Base-by-base conservation (phyloP, 345 rosid species). In the Arabidopsis arenosa region DNA sequence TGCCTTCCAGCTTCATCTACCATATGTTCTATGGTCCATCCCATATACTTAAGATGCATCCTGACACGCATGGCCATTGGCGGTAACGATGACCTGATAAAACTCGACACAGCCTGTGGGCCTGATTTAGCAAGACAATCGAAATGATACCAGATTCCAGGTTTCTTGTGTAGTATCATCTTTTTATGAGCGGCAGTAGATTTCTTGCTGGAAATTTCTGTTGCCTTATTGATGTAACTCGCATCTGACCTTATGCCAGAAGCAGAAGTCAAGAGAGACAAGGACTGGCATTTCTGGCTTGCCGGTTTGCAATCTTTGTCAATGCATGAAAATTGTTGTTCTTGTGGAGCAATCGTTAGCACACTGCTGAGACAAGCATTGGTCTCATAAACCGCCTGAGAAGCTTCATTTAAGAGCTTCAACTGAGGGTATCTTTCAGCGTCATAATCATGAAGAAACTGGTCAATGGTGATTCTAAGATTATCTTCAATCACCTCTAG, bases 1-100 rank as follows among this genome's bases (percentile, higher is more conserved):
- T 0, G 17, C 3, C 2, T 15, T 17, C 74, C 44, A 35, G 4
- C 43, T 39, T 69, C 74, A 10, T 67, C 84, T 52, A 37, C 63
- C 63, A 4, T 56, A 48, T 51, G 78, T 59, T 89, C 87, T 64
- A 85, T 79, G 75, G 79, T 81, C 98, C 96, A 90, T 51, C 83
- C 85, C 60, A 78, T 61, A 68, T 84, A 58, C 52, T 66, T 73
- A 73, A 93, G 90, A 81, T 93, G 93, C 69, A 77, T 87, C 75
- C 79, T 83, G 40, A 79, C 81, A 48, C 81, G 63, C 23, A 36
- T 5, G 33, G 39, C 57, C 59, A 72, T 9, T 9, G 11, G 13
- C 11, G 3, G 39, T 55, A 39, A 36, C 65, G 4, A 23, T 15
- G 68, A 63, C 51, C 51, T 58, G 51, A 73, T 79, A 67, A 81